Percentiles rank a stretch among this genome's conserved stretches.
These are phyloP conservation scores for Tetramitus jugosus DNA, from an alignment of 208 protist genomes.

Conservation along the genomic window DNA sequence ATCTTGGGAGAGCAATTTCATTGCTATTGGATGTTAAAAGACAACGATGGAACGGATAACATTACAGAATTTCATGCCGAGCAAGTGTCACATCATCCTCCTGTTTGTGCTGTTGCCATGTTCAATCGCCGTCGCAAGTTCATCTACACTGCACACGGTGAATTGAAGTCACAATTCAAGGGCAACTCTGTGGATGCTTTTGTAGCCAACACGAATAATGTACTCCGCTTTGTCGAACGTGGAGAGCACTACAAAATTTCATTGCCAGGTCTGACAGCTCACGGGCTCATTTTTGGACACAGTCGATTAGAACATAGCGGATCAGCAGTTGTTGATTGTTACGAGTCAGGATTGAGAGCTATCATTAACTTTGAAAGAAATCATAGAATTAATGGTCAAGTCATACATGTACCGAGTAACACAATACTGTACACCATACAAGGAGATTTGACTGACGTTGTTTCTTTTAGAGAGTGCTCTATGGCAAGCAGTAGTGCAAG, in stretches of 20 bases:
- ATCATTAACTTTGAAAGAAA: too few species aligned
- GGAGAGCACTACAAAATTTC: not conserved
- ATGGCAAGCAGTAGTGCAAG: too few species aligned
- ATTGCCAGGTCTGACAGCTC: not conserved
- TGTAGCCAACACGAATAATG: not conserved
- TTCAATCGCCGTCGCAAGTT: not conserved
- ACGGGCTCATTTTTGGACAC: not conserved
- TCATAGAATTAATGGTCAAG: too few species aligned
- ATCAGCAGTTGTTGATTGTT: too few species aligned
- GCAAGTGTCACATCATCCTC: conserved; percentile 12
- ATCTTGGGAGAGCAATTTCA: not conserved
- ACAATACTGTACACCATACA: too few species aligned
- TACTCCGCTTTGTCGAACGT: too few species aligned
- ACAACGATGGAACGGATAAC: too few species aligned
- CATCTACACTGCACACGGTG: not conserved
- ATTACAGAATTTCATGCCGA: not conserved
- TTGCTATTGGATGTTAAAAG: not conserved
- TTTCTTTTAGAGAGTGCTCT: too few species aligned
- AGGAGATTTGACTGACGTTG: too few species aligned
- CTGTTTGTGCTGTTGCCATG: not conserved
- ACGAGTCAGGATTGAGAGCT: too few species aligned
- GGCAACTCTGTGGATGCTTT: not conserved
- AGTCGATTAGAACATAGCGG: not conserved
- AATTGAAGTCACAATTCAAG: not conserved
- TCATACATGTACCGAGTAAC: too few species aligned